A percentile compares a stretch with the other conserved stretches of the same genome.
Evolutionary conservation across 768 basidiomycete species (phyloP).

Genomic region (Suillus spraguei): DNA sequence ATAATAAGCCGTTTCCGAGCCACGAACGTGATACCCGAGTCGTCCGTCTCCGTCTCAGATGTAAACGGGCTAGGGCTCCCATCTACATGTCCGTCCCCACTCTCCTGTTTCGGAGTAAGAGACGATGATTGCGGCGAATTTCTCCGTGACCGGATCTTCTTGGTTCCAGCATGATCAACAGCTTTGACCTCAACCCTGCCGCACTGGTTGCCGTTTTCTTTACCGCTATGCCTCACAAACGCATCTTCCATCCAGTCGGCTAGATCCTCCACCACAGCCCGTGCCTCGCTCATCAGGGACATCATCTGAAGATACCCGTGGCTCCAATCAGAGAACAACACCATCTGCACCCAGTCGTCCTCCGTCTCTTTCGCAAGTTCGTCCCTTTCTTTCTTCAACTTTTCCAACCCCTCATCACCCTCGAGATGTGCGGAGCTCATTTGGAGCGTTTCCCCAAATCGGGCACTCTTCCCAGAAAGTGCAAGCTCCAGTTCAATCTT

Average conservation of each 20-base stretch:
- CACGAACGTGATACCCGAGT: slow-evolving; percentile 70
- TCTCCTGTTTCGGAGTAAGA: slow-evolving; percentile 26
- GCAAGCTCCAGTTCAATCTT: slow-evolving; percentile 70
- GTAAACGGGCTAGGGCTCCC: slow-evolving; percentile 34
- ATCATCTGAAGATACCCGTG: slow-evolving; percentile 98
- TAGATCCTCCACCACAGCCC: slow-evolving; percentile 74
- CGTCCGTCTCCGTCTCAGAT: slow-evolving; percentile 70
- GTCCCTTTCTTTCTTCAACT: slow-evolving; percentile 60
- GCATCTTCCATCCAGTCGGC: slow-evolving; percentile 91
- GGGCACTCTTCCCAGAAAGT: slow-evolving; percentile 61
- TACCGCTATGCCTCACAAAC: slow-evolving; percentile 47
- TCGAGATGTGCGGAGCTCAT: slow-evolving; percentile 51
- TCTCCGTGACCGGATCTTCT: slow-evolving; percentile 30
- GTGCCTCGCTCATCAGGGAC: slow-evolving; percentile 79
- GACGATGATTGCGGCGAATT: slow-evolving; percentile 23
- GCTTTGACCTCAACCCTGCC: slow-evolving; percentile 20
- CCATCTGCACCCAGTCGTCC: slow-evolving; percentile 93
- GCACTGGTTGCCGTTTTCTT: slow-evolving; percentile 25
- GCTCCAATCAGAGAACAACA: slow-evolving; percentile 94
- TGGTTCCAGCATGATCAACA: slow-evolving; percentile 15
- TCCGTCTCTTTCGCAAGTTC: slow-evolving; percentile 71
- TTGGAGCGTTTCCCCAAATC: slow-evolving; percentile 61
- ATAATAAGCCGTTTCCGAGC: slow-evolving; percentile 49
- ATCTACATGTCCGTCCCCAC: slow-evolving; percentile 9
- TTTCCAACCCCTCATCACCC: slow-evolving; percentile 34